Evolutionary conservation across 2,329 filamentous ascomycete species (phyloP).

Genomic region (Ceratocystis harringtonii): DNA sequence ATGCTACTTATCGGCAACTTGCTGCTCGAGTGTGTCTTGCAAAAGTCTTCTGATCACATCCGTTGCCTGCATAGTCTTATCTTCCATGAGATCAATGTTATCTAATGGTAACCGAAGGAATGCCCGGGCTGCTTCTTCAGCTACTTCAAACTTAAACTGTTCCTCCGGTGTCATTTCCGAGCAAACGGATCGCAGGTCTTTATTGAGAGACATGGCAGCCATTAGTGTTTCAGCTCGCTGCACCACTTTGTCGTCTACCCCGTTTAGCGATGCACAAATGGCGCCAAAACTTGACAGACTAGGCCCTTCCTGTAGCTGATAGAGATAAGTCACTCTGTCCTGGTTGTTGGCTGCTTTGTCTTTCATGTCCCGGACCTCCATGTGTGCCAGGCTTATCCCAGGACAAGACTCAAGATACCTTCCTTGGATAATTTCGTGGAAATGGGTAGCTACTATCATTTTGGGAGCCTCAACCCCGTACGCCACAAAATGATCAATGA

Average conservation of each 20-base stretch:
- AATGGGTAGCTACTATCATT: conserved; percentile 47
- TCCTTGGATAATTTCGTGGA: conserved; percentile 57
- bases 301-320: conserved; percentile 50
- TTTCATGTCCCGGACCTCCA: conserved; percentile 45
- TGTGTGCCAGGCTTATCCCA: conserved; percentile 47
- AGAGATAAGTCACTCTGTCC: conserved; percentile 59
- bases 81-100: background rate
- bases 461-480: conserved; percentile 36
- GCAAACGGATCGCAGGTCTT: conserved; percentile 62
- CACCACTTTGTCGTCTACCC: conserved; percentile 57
- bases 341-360: conserved; percentile 38
- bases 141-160: conserved; percentile 48
- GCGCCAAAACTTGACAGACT: conserved; percentile 74
- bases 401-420: conserved; percentile 31
- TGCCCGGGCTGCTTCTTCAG: conserved; percentile 43
- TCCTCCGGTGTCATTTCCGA: conserved; percentile 54
- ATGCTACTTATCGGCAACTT: background rate
- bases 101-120: conserved; percentile 31
- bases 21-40: background rate
- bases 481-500: conserved; percentile 41
- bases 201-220: conserved; percentile 50
- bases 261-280: conserved; percentile 73
- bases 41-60: conserved; percentile 11
- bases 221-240: conserved; percentile 62
- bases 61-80: conserved; percentile 8